Evolutionary conservation across 371 early-diverging fungal species (phyloP).

Genomic region (Mortierella sp.): DNA sequence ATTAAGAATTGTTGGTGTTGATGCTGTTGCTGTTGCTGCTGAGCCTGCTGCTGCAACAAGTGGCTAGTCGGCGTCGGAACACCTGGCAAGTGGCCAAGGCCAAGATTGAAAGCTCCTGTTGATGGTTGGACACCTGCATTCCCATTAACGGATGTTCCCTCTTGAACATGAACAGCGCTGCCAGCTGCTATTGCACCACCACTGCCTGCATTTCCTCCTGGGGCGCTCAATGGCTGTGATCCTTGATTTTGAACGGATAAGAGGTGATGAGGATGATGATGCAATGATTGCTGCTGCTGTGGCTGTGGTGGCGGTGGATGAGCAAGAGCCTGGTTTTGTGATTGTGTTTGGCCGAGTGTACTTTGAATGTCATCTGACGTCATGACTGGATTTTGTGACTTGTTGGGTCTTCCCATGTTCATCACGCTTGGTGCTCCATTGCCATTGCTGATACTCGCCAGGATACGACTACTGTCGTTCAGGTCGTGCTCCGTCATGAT

Average conservation of each 20-base stretch:
- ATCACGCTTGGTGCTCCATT: conserved; percentile 26
- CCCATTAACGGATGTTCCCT: conserved; percentile 13
- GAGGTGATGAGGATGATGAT: conserved; percentile 26
- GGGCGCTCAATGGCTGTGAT: conserved; percentile 1
- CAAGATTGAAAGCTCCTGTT: conserved; percentile 12
- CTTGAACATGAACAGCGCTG: conserved; percentile 10
- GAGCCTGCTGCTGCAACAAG: conserved; percentile 44
- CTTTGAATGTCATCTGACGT: conserved; percentile 36
- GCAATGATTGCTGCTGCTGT: conserved; percentile 24
- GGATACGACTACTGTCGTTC: conserved; percentile 38
- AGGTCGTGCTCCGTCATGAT: conserved; percentile 38
- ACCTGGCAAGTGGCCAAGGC: conserved; percentile 19
- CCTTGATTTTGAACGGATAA: conserved; percentile 14
- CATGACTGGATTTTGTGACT: conserved; percentile 34
- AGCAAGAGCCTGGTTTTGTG: conserved; percentile 11
- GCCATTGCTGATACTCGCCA: conserved; percentile 38
- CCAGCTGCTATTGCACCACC: background rate
- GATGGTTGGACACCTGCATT: conserved; percentile 8
- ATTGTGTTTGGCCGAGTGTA: conserved; percentile 11
- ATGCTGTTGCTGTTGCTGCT: conserved; percentile 24
- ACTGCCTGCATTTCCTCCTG: conserved; percentile 1
- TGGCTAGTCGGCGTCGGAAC: conserved; percentile 30
- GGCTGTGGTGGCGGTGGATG: conserved; percentile 19
- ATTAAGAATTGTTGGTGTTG: conserved; percentile 10
- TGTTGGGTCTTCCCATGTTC: conserved; percentile 17